Evolutionary conservation across 2,329 filamentous ascomycete species (phyloP).

Genomic region (Dothideomycetidae sp.): DNA sequence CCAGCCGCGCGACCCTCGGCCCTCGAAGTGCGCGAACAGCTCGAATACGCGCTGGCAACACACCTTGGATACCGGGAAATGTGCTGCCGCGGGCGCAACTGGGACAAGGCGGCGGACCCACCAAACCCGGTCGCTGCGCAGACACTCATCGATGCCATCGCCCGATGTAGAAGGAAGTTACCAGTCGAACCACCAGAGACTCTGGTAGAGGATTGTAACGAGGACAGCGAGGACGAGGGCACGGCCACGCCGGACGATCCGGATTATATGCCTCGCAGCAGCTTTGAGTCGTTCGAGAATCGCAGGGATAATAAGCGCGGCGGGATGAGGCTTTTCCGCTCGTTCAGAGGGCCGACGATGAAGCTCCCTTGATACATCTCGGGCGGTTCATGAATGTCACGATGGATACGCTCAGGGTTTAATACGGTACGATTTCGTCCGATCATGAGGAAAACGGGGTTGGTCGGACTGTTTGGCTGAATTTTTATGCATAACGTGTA

Average conservation of each 20-base stretch:
- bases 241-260: neutral
- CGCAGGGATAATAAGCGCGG: neutral
- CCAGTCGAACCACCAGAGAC: no score
- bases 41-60: constrained; percentile 18
- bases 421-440: no score
- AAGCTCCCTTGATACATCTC: no score
- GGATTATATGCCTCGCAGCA: neutral
- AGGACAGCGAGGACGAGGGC: neutral
- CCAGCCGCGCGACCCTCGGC: constrained; percentile 29
- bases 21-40: constrained; percentile 26
- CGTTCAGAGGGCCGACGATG: neutral
- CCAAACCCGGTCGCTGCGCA: neutral
- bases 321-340: neutral
- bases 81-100: constrained; percentile 19
- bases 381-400: no score
- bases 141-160: constrained; percentile 1
- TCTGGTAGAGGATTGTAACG: neutral
- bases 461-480: no score
- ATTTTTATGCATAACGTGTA: no score
- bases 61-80: constrained; percentile 19
- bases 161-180: neutral
- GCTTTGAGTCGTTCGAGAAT: neutral
- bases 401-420: no score
- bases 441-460: no score
- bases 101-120: constrained; percentile 11